Percentiles rank a stretch among this genome's conserved stretches.
These are phyloP conservation scores for Tubosaeta brunneosetosa DNA, from an alignment of 768 basidiomycete genomes.

Conservation along the genomic window DNA sequence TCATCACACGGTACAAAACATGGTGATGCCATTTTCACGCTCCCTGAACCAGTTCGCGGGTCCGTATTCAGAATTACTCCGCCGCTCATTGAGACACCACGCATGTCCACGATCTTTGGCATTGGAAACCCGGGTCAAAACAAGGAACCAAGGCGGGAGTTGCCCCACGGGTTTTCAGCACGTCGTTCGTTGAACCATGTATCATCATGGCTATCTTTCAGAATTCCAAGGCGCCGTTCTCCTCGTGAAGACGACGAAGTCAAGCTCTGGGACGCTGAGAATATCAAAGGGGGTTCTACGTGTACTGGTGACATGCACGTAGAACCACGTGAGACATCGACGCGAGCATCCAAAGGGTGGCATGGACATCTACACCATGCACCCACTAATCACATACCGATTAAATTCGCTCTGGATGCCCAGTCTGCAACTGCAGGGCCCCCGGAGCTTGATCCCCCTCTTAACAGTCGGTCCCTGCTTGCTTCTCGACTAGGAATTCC, in stretches of 20 bases:
- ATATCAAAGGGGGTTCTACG: conserved; percentile 15
- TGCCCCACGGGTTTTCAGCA: conserved; percentile 9
- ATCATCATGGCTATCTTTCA: conserved; percentile 38
- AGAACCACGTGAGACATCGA: conserved; percentile 1
- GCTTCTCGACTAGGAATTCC: neutral
- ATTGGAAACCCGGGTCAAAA: neutral
- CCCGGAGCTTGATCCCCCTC: conserved; percentile 2
- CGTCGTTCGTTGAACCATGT: conserved; percentile 25
- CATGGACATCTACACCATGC: conserved; percentile 4
- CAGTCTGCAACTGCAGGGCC: conserved; percentile 5
- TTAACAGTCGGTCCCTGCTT: conserved; percentile 1
- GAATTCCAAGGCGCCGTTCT: conserved; percentile 23
- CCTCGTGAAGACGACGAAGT: conserved; percentile 25
- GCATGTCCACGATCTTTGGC: conserved; percentile 17
- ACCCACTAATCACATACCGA: conserved; percentile 1
- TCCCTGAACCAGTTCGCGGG: conserved; percentile 25
- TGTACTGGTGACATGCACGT: conserved; percentile 1
- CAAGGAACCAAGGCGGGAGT: conserved; percentile 10
- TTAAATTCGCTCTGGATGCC: conserved; percentile 6
- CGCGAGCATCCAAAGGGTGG: conserved; percentile 7
- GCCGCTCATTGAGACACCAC: conserved; percentile 24
- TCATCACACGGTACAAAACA: neutral
- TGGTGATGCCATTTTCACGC: conserved; percentile 5
- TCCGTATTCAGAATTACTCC: conserved; percentile 23
- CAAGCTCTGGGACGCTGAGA: conserved; percentile 33